Conservation (phyloP, 2,329 filamentous ascomycete genomes). For the Blastomyces emzantsi region DNA sequence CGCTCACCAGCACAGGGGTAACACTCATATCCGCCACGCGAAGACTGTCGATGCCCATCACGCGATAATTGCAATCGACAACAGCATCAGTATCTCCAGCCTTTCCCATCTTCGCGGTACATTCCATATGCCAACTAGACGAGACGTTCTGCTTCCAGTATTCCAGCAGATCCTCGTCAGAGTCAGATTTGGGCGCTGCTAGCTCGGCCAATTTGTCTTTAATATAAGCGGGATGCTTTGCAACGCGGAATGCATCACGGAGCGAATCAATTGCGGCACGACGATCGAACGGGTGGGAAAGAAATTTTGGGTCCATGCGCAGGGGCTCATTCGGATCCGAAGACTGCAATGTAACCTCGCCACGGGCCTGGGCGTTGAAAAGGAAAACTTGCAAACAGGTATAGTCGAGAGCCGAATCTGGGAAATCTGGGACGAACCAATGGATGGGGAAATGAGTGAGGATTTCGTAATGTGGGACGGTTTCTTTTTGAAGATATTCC, state of each 20-base stretch:
- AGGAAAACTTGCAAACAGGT: slow-evolving; percentile 39
- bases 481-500: slow-evolving; percentile 39
- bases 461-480: slow-evolving; percentile 51
- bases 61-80: slow-evolving; percentile 39
- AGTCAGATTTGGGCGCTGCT: slow-evolving; percentile 38
- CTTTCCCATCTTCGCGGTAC: slow-evolving; percentile 51
- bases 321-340: slow-evolving; percentile 44
- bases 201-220: slow-evolving; percentile 38
- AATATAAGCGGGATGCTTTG: slow-evolving; percentile 38
- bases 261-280: slow-evolving; percentile 43
- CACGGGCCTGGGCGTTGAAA: slow-evolving; percentile 47
- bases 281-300: slow-evolving; percentile 48
- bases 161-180: slow-evolving; percentile 46
- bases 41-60: slow-evolving; percentile 32
- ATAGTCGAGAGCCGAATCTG: slow-evolving; percentile 34
- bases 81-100: slow-evolving; percentile 35
- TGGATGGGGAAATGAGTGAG: slow-evolving; percentile 41
- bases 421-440: slow-evolving; percentile 33
- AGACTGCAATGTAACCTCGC: slow-evolving; percentile 46
- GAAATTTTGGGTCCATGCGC: slow-evolving; percentile 45
- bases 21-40: slow-evolving; percentile 39
- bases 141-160: slow-evolving; percentile 39
- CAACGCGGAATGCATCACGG: slow-evolving; percentile 36
- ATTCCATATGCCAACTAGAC: slow-evolving; percentile 49
- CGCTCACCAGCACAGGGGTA: slow-evolving; percentile 35